Base-by-base conservation (phyloP, 1,284 basidiomycete genomes). In the Pseudozyma pruni region DNA sequence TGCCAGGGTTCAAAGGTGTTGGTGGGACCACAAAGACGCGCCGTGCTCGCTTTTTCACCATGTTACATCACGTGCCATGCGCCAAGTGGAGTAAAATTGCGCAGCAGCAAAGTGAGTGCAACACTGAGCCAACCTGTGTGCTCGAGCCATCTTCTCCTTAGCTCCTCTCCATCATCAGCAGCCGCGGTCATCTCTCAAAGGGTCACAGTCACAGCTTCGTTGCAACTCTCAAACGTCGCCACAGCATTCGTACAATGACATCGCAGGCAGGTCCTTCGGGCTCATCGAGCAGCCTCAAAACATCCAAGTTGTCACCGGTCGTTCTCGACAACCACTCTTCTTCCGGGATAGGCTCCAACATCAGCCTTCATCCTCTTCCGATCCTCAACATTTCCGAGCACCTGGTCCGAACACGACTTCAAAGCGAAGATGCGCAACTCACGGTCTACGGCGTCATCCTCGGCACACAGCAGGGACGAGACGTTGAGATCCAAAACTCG, bases 341-440 rank as follows among this genome's bases (percentile, higher is more conserved):
- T 22, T 42, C 54, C 7, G 42, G 61, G 14, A 60, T 67, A 8
- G 68, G 58, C 22, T 59, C 63, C 61, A 71, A 64, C 43, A 59
- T 74, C 60, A 54, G 53, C 34, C 60, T 74, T 51, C 95, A 98
- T 83, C 95, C 95, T 25, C 87, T 98, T 16, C 93, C 96, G 9
- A 93, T 98, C 80, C 87, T 98, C 68, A 97, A 94, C 84, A 91
- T 98, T 73, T 96, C 94, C 1, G 95, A 98, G 78, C 94, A 98
- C 84, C 86, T 92, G 72, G 96, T 91, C 38, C 88, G 96, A 64
- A 85, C 90, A 51, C 89, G 89, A 74, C 85, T 94, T 10, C 91
- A 94, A 44, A 43, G 44, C 33, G 33, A 55, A 2, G 37, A 51
- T 37, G 51, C 53, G 17, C 49, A 67, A 13, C 45, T 57, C 8